Conservation (phyloP, 2,329 filamentous ascomycete genomes). For the Fusarium pseudoanthophilum region DNA sequence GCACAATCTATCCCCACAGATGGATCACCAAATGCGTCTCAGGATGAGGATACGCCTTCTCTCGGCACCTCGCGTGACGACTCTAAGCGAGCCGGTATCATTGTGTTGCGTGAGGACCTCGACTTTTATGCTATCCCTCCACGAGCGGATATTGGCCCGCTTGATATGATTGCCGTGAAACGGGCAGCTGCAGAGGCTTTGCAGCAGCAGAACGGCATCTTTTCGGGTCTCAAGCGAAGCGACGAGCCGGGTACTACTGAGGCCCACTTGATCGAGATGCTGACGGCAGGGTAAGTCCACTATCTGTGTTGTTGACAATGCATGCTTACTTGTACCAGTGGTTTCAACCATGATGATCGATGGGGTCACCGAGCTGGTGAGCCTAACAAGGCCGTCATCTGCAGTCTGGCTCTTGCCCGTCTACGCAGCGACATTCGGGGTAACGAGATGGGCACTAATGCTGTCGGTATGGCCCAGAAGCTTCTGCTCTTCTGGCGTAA, state of each 20-base stretch:
- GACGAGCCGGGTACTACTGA: conserved; percentile 97
- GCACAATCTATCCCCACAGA: conserved; percentile 93
- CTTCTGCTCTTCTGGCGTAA: conserved; percentile 98
- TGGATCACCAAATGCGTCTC: conserved; percentile 72
- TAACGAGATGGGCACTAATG: conserved; percentile 77
- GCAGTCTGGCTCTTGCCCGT: conserved; percentile 91
- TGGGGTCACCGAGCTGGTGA: conserved; percentile 99
- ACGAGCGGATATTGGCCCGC: conserved; percentile 80
- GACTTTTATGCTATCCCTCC: conserved; percentile 98
- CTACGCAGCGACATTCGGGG: conserved; percentile 92
- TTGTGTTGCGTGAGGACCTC: conserved; percentile 93
- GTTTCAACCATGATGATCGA: conserved; percentile 93
- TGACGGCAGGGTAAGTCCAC: conserved; percentile 87
- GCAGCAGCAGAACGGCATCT: conserved; percentile 91
- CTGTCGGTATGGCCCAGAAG: conserved; percentile 98
- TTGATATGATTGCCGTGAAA: conserved; percentile 97
- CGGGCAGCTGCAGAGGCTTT: conserved; percentile 88
- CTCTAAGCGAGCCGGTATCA: conserved; percentile 94
- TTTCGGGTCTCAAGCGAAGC: conserved; percentile 92
- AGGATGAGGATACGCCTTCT: conserved; percentile 70
- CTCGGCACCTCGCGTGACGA: conserved; percentile 79
- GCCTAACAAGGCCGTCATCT: conserved; percentile 98
- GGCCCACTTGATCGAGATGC: conserved; percentile 98
- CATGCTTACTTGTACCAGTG: conserved; percentile 64
- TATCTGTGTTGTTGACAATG: not conserved